Base-by-base conservation (phyloP, 2,329 filamentous ascomycete genomes). In the Penicillium sp. region DNA sequence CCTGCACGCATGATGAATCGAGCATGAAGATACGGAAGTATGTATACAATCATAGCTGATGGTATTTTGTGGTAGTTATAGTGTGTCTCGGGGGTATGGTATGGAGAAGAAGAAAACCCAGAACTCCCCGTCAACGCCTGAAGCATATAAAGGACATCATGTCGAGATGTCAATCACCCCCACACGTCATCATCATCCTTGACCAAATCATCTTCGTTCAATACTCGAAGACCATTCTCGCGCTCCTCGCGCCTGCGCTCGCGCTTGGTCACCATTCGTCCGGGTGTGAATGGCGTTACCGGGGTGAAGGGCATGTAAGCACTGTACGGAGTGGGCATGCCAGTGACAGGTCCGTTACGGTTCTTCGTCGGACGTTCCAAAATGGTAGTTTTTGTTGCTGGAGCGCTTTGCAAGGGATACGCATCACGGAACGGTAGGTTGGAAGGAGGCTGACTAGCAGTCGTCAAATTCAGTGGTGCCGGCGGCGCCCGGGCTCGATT, bases 251-350 rank as follows among this genome's bases (percentile, higher is more conserved):
- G 70, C 58, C 75, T 78, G 52, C 78, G 71, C 58, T 81, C 75
- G 50, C 76, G 72, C 64, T 77, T 78, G 18, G 75, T 79, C 49
- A 81, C 74, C 36, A 80, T 74, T 31, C 75, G 73, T 53, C 79
- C 78, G 1, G 79, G 79, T 1, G 80, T 82, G 43, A 82, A 70
- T 0, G 80, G 80, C 1, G 80, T 82, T 22, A 82, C 75, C 0
- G 80, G 80, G 2, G 79, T 82, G 51, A 78, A 79, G 0, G 80
- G 80, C 77, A 81, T 81, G 59, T 82, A 82, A 6, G 80, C 78
- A 61, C 78, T 81, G 56, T 82, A 82, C 1, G 80, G 80, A 0
- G 79, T 81, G 6, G 80, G 79, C 50, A 81, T 70, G 5, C 80
- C 79, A 0, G 80, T 82, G 43, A 77, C 72, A 0, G 78, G 79